Evolutionary conservation across 2,329 filamentous ascomycete genomes (phyloP), one percentile per base, ranked within the genome.

Genomic region (Nemania sp.): DNA sequence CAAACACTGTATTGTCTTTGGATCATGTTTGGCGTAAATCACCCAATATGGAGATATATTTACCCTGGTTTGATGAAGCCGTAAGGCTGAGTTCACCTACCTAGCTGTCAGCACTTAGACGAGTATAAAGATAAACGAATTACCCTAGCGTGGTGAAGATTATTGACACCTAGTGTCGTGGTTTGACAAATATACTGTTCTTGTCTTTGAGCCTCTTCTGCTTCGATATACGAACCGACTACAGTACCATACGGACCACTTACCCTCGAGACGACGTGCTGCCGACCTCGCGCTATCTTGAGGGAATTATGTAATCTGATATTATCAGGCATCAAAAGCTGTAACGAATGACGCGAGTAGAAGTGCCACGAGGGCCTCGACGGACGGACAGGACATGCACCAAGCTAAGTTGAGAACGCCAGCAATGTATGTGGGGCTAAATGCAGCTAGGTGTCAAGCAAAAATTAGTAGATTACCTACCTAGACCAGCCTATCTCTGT

Each of bases 401-500:
- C 24, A 7, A 24, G 49, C n/a, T n/a, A n/a, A 61, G 47, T 54
- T 2, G 22, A 41, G 38, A 59, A 18, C 24, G 13, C 41, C 5
- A 41, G 8, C n/a, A 58, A 32, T 41, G 45, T 47, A 59, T 54
- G 64, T 67, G 59, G 62, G 24, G 59, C 64, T 32, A 67, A 67
- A n/a, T n/a, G n/a, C n/a, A n/a, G n/a, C n/a, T n/a, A n/a, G n/a
- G n/a, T n/a, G n/a, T n/a, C n/a, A n/a, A n/a, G n/a, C n/a, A n/a
- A n/a, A n/a, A n/a, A n/a, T n/a, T n/a, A n/a, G 24, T 52, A 49
- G 32, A 18, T 11, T 51, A 7, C 18, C 2, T 51, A 24, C 20
- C 47, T 24, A 27, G 10, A 8, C 49, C 29, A 52, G 29, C 13
- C 24, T 38, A 35, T 7, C 13, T 15, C n/a, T 20, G 8, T 10